These are phyloP conservation scores for Aquilaria agallochum DNA, from an alignment of 441 rosid genomes.

Conservation along the genomic window DNA sequence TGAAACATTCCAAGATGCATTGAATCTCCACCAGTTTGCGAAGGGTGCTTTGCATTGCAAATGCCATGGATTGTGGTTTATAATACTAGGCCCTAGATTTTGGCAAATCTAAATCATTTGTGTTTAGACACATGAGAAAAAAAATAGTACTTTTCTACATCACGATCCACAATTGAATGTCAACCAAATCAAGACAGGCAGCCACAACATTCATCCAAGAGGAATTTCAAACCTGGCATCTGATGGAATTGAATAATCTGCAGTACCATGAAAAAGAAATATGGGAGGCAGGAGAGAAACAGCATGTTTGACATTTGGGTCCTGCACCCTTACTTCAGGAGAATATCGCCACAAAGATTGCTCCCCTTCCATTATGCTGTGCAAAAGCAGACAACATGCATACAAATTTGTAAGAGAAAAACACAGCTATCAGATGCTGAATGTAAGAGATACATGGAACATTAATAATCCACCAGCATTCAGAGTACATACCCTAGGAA, in stretches of 20 bases:
- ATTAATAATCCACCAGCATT: no score
- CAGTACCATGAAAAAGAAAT: constrained; percentile 79
- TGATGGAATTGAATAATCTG: constrained; percentile 81
- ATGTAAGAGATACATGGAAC: no score
- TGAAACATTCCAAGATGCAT: no score
- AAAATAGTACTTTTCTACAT: no score
- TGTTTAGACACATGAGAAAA: no score
- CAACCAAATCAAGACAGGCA: no score
- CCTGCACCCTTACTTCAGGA: constrained; percentile 69
- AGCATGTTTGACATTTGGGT: constrained; percentile 47
- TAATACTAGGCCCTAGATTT: no score
- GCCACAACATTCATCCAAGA: neutral
- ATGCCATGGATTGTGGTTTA: no score
- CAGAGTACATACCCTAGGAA: constrained; percentile 46
- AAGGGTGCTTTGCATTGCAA: no score
- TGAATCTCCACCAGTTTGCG: no score
- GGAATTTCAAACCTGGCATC: constrained; percentile 65
- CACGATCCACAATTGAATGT: no score
- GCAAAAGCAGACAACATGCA: constrained; percentile 4
- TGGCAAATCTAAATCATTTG: no score
- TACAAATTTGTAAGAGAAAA: neutral
- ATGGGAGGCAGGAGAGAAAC: constrained; percentile 66
- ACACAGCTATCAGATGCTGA: neutral
- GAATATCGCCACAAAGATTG: constrained; percentile 64
- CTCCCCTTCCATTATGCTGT: constrained; percentile 94